Conservation (phyloP, 176 grass and related monocot species). For the Poa pratensis region DNA sequence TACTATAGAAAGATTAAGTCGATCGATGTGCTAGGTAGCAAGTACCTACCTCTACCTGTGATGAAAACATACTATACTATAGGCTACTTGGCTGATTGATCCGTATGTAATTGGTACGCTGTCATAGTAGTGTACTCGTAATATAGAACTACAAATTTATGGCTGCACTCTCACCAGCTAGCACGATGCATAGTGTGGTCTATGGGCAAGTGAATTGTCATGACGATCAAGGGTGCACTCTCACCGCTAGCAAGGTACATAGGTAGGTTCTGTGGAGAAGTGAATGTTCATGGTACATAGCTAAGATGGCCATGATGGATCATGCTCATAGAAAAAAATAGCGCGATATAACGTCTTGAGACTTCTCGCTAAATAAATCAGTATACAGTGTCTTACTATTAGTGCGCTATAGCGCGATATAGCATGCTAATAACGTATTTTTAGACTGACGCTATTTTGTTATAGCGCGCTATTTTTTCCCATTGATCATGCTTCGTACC, state of each 20-base stretch:
- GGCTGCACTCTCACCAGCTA: background rate
- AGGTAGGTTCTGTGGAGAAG: no score
- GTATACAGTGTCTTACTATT: no score
- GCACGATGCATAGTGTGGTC: background rate
- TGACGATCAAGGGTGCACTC: background rate
- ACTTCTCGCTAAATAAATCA: no score
- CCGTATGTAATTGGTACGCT: background rate
- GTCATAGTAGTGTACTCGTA: background rate
- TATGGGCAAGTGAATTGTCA: background rate
- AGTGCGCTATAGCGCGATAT: no score
- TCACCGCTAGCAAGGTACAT: no score
- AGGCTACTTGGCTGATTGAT: background rate
- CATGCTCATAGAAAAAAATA: background rate
- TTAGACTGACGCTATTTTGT: no score
- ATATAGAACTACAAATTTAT: background rate
- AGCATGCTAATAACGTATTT: no score
- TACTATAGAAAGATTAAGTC: background rate
- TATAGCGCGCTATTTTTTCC: no score
- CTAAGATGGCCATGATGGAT: no score
- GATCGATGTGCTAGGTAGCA: no score
- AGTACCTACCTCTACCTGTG: background rate
- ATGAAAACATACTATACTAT: background rate
- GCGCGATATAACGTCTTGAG: no score
- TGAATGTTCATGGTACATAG: background rate
- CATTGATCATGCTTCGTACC: background rate